Evolutionary conservation across 1,284 basidiomycete genomes (phyloP).

Genomic region (Mrakiaceae sp.): DNA sequence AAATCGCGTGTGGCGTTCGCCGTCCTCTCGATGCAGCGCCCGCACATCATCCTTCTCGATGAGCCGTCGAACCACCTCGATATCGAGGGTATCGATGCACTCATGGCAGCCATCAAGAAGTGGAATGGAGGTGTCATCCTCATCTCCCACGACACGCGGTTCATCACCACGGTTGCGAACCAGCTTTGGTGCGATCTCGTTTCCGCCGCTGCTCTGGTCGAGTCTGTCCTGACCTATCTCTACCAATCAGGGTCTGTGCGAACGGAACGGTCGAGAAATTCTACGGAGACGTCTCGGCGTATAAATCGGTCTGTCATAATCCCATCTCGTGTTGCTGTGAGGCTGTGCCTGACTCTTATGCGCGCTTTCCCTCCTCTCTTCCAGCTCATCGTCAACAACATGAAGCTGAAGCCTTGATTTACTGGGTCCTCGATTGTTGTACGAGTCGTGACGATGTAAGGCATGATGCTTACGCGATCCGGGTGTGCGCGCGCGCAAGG

Average conservation of each 20-base stretch:
- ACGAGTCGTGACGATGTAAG: too few relatives aligned
- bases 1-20: constrained; percentile 96
- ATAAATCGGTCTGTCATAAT: constrained; percentile 1
- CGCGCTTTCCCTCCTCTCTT: constrained; percentile 14
- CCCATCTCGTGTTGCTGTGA: background rate
- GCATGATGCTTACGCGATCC: too few relatives aligned
- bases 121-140: constrained; percentile 95
- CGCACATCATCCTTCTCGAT: constrained; percentile 80
- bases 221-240: background rate
- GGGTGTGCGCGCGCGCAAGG: too few relatives aligned
- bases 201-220: background rate
- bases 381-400: constrained; percentile 69
- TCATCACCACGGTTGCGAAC: constrained; percentile 67
- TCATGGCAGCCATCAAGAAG: constrained; percentile 71
- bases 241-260: constrained; percentile 52
- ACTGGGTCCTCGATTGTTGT: too few relatives aligned
- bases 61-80: constrained; percentile 98
- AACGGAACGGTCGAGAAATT: constrained; percentile 50
- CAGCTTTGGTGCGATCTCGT: constrained; percentile 26
- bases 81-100: constrained; percentile 92
- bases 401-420: constrained; percentile 43
- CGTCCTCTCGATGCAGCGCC: constrained; percentile 72
- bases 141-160: constrained; percentile 87
- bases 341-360: background rate
- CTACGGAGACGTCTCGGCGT: constrained; percentile 12